Conservation (phyloP, 169 alveolate species). For the Cryptosporidium parvum region DNA sequence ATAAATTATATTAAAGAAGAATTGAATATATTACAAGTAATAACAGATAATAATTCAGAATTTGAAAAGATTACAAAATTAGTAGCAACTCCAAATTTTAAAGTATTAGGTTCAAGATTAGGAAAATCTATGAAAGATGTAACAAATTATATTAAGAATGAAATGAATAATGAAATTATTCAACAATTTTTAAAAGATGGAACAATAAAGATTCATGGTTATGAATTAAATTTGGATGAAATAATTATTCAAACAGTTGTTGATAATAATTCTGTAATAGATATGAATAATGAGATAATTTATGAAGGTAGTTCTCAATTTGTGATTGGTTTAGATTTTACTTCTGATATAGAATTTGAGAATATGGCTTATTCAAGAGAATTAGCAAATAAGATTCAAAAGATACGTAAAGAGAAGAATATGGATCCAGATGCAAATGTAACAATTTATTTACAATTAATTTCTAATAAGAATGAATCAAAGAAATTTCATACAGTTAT, state of each 20-base stretch:
- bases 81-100: slow-evolving; percentile 88
- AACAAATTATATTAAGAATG: slow-evolving; percentile 80
- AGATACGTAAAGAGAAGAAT: slow-evolving; percentile 81
- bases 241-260: slow-evolving; percentile 76
- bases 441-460: slow-evolving; percentile 13
- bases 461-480: not conserved
- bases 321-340: slow-evolving; percentile 82
- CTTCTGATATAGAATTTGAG: slow-evolving; percentile 82
- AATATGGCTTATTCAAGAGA: slow-evolving; percentile 84
- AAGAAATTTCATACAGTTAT: slow-evolving; percentile 13
- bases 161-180: slow-evolving; percentile 78
- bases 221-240: slow-evolving; percentile 85
- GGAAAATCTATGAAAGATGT: slow-evolving; percentile 86
- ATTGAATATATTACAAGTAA: slow-evolving; percentile 84
- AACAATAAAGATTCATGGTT: slow-evolving; percentile 80
- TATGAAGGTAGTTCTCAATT: slow-evolving; percentile 80
- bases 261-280: slow-evolving; percentile 80
- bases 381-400: slow-evolving; percentile 84
- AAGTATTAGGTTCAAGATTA: slow-evolving; percentile 88
- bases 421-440: slow-evolving; percentile 75
- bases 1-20: slow-evolving; percentile 89
- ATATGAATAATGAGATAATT: slow-evolving; percentile 78
- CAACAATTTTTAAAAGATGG: slow-evolving; percentile 77
- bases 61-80: slow-evolving; percentile 82
- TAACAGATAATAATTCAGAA: slow-evolving; percentile 82